Evolutionary conservation across 108 stramenopile genomes (phyloP), one percentile per base, ranked within the genome.

Genomic region (Cyclotella sp.): DNA sequence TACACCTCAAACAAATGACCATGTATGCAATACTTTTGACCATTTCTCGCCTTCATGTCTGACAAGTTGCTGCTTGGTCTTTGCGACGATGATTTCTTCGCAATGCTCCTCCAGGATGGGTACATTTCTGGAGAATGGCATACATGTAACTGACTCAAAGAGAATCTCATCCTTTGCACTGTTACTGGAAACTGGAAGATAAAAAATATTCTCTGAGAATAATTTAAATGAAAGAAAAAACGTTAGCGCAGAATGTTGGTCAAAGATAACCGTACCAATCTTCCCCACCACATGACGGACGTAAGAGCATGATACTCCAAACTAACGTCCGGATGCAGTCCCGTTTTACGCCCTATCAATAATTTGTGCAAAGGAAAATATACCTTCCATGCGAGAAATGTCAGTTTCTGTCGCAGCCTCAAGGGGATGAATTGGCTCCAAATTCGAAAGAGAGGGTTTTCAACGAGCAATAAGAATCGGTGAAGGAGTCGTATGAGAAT

Each of bases 231-330:
- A 63, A 2, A 26, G 52, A 24, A 21, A 0, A 12, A 61, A 18
- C 19, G 10, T 14, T 39, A 47, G 28, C 13, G 12, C 28, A 34
- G 51, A 22, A 73, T n/a, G n/a, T n/a, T 10, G 54, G 11, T 16
- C 11, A 65, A 18, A 34, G 3, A 29, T 51, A 61, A 10, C 40
- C 79, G 61, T 42, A 80, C 79, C 52, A 94, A 69, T 65, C 89
- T 70, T 19, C 81, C 83, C 87, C 89, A 89, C 78, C 84, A 94
- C 68, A 89, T 66, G 18, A 90, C 55, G 1, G 90, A 89, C 43
- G 90, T 86, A 68, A 91, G 59, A 26, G 91, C 91, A 78, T 94
- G 90, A 77, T 90, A 94, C 79, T 94, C 90, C 40, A 79, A 43
- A 45, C 73, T 86, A 43, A 85, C 81, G 63, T 82, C 60, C 29